Evolutionary conservation across 2,329 filamentous ascomycete species (phyloP).

Genomic region (Verticillium longisporum): DNA sequence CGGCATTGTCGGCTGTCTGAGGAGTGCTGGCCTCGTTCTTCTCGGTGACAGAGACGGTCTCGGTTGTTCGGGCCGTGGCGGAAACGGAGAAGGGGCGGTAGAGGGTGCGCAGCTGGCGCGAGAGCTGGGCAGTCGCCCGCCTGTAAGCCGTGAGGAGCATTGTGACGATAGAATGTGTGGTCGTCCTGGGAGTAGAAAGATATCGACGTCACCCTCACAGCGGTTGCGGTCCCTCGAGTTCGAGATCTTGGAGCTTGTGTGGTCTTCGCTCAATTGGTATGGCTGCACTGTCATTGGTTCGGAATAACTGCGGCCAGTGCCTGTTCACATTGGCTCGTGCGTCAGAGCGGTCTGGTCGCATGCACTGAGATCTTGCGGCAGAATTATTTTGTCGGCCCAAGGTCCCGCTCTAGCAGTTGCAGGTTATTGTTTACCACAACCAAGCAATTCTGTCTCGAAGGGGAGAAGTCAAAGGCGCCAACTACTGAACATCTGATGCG

Average conservation of each 20-base stretch:
- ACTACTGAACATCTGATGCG: background rate
- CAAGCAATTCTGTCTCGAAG: too few species aligned
- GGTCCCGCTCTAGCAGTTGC: background rate
- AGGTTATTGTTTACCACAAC: too few species aligned
- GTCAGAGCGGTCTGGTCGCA: background rate
- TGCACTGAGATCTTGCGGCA: background rate
- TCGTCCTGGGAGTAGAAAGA: slow-evolving; percentile 11
- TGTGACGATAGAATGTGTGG: background rate
- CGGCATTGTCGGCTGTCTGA: slow-evolving; percentile 33
- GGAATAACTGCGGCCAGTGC: background rate
- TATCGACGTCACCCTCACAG: background rate
- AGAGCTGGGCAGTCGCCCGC: slow-evolving; percentile 32
- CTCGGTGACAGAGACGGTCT: slow-evolving; percentile 32
- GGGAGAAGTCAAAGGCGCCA: background rate
- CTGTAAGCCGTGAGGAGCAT: slow-evolving; percentile 40
- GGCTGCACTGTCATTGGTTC: background rate
- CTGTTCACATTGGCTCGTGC: background rate
- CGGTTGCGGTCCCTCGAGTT: background rate
- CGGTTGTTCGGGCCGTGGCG: slow-evolving; percentile 18
- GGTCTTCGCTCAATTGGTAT: slow-evolving; percentile 2
- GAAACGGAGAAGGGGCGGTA: slow-evolving; percentile 43
- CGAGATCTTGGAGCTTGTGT: background rate
- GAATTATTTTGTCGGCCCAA: background rate
- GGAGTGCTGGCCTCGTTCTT: slow-evolving; percentile 33
- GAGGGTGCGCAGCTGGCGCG: slow-evolving; percentile 35